Percentiles rank a stretch among this genome's conserved stretches.
Conservation (phyloP, 768 basidiomycete species). For the Lactarius trivialis region DNA sequence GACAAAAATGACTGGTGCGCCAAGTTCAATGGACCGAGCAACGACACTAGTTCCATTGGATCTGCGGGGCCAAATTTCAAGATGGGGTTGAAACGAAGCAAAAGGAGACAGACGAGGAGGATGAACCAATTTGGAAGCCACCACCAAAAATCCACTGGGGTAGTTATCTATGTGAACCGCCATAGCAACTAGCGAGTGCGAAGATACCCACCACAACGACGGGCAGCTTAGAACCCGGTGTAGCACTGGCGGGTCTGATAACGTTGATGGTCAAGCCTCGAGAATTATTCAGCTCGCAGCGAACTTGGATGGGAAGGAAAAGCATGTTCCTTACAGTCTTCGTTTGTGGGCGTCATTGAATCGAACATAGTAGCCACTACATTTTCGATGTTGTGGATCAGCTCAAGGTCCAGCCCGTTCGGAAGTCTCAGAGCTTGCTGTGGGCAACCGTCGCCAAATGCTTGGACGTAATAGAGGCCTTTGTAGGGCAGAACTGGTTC, state of each 20-base stretch:
- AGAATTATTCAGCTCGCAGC: background rate
- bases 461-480: conserved; percentile 21
- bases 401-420: background rate
- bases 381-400: background rate
- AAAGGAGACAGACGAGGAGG: conserved; percentile 6
- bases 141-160: conserved; percentile 27
- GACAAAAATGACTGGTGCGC: conserved; percentile 26
- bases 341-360: conserved; percentile 1
- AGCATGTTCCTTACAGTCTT: conserved; percentile 24
- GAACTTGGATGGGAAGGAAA: background rate
- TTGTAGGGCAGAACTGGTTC: conserved; percentile 15
- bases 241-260: conserved; percentile 18
- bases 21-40: conserved; percentile 23
- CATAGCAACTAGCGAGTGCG: no score
- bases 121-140: conserved; percentile 14
- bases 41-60: conserved; percentile 26
- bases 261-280: conserved; percentile 27
- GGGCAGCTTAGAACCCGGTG: conserved; percentile 17
- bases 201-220: conserved; percentile 25
- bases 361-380: conserved; percentile 6
- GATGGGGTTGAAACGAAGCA: no score
- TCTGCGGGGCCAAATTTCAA: background rate
- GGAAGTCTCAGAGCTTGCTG: conserved; percentile 24
- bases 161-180: background rate
- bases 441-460: conserved; percentile 26